These are phyloP conservation scores for Pouteria campechiana DNA, from an alignment of 179 eudicot species.

Conservation along the genomic window DNA sequence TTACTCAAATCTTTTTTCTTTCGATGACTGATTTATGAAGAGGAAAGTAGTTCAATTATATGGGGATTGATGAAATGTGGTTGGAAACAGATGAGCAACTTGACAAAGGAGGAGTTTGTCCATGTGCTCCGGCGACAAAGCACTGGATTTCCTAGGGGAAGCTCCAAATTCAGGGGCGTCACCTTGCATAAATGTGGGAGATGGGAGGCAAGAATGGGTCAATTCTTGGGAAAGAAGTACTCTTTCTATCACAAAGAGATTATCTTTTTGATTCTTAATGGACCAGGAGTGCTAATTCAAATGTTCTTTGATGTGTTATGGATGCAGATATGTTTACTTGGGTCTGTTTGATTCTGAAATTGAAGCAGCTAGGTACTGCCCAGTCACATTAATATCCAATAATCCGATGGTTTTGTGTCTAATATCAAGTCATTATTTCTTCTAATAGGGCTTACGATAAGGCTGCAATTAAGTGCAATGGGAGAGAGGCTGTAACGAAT, in stretches of 20 bases:
- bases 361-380: slow-evolving; percentile 78
- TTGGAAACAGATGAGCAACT: slow-evolving; percentile 71
- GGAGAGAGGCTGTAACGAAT: slow-evolving; percentile 86
- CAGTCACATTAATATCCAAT: background rate
- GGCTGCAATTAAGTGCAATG: slow-evolving; percentile 78
- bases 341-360: slow-evolving; percentile 82
- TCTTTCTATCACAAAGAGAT: background rate
- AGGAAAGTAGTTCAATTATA: no score
- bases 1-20: no score
- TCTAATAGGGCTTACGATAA: slow-evolving; percentile 72
- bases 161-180: slow-evolving; percentile 87
- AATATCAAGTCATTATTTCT: background rate
- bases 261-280: background rate
- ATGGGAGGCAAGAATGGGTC: slow-evolving; percentile 99
- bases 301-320: background rate
- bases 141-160: slow-evolving; percentile 87
- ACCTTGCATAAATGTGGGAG: slow-evolving; percentile 97
- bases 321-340: slow-evolving; percentile 73
- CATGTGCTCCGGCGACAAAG: slow-evolving; percentile 90
- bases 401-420: background rate
- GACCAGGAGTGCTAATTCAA: background rate
- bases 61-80: background rate
- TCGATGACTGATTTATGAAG: no score
- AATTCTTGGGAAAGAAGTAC: slow-evolving; percentile 90
- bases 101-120: slow-evolving; percentile 90